Base-by-base conservation (phyloP, 2,329 filamentous ascomycete genomes). In the Sporothrix luriei region DNA sequence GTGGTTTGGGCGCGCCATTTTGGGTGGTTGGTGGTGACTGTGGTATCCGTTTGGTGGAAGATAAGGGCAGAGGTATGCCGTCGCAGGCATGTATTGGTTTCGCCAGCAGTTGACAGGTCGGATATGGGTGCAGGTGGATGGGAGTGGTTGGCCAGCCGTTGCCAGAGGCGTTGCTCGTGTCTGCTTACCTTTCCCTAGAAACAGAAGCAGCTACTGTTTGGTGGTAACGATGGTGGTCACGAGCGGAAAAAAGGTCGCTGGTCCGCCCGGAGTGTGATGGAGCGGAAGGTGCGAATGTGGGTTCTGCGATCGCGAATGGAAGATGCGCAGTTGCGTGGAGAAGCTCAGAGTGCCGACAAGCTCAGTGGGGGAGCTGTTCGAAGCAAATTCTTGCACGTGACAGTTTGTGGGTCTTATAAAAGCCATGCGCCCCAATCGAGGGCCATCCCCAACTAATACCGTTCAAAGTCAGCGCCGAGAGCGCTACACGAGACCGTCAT, bases 401-500 rank as follows among this genome's bases (percentile, higher is more conserved):
- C 46, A 46, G 26, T 26, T 43, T 62, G 38, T 62, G 57, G 55
- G 57, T 16, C 14, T 19, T 24, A 5, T 9, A 19, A 2, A 38
- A 33, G 13, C 3, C 21, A 24, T 46, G 57, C 57, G 57, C 57
- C 24, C 57, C 57, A 46, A 62, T n/a, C n/a, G n/a, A n/a, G n/a
- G n/a, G n/a, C n/a, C n/a, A n/a, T n/a, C n/a, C n/a, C n/a, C n/a
- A n/a, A n/a, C n/a, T n/a, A n/a, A 29, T 29, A 29, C 29, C 29
- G 29, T 29, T 3, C 29, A 5, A 29, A 29, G 29, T 3, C 29
- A 3, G 5, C 29, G 33, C 33, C 9, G 33, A 33, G 33, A 33
- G 33, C 33, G 33, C 33, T 33, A 33, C 3, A 46, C 1, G 43
- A 33, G 29, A 33, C 29, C 29, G 6, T 33, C 7, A 4, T 33